A percentile compares a stretch with the other conserved stretches of the same genome.
These are phyloP conservation scores for Sporormia fimetaria DNA, from an alignment of 495 filamentous ascomycete species.

Conservation along the genomic window DNA sequence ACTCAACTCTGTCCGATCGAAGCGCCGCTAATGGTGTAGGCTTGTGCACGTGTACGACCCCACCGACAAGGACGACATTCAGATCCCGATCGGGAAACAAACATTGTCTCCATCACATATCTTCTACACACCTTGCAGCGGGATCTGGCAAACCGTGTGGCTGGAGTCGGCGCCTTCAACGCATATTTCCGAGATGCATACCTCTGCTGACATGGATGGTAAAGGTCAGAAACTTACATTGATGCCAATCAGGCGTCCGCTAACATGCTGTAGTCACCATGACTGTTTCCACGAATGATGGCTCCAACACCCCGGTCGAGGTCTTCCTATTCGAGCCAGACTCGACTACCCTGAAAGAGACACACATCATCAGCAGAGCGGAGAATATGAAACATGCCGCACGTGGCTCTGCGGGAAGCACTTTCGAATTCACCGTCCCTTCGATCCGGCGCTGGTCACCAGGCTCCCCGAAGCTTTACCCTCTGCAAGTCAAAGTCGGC, in stretches of 20 bases:
- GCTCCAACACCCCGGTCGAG: constrained; percentile 30
- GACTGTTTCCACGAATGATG: constrained; percentile 27
- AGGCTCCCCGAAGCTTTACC: constrained; percentile 49
- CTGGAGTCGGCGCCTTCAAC: constrained; percentile 47
- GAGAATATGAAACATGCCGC: constrained; percentile 14
- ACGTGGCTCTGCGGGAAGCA: constrained; percentile 34
- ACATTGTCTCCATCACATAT: constrained; percentile 48
- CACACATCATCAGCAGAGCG: too few species aligned
- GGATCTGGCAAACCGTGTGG: constrained; percentile 64
- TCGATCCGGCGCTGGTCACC: constrained; percentile 50
- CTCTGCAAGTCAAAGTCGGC: constrained; percentile 46
- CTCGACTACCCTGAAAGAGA: constrained; percentile 4
- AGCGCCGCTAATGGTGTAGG: constrained; percentile 25
- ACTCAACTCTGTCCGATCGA: too few species aligned
- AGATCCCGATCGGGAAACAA: constrained; percentile 55
- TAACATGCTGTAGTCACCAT: constrained; percentile 24
- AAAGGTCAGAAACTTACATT: constrained; percentile 34
- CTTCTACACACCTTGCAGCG: constrained; percentile 57
- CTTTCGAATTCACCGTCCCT: constrained; percentile 43
- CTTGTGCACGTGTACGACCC: constrained; percentile 55
- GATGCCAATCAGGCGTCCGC: not conserved
- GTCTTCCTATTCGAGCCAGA: constrained; percentile 27
- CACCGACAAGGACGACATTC: constrained; percentile 43
- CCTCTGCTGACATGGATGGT: constrained; percentile 49
- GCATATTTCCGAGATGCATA: constrained; percentile 44